These are phyloP conservation scores for Jackrogersella minutella DNA, from an alignment of 495 filamentous ascomycete species.

Conservation along the genomic window DNA sequence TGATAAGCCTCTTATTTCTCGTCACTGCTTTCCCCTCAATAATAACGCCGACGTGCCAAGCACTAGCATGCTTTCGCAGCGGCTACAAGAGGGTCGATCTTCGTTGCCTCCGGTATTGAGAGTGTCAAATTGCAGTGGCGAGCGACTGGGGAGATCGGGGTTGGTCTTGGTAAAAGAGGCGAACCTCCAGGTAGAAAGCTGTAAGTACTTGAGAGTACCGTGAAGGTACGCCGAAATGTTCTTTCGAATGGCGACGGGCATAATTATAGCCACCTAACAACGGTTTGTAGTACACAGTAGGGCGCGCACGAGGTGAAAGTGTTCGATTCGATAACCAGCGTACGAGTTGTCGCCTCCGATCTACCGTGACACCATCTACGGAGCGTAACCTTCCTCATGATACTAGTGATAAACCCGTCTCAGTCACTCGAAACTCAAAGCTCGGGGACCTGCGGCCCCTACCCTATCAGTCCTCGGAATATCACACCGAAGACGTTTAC, in stretches of 20 bases:
- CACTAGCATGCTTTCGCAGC: constrained; percentile 14
- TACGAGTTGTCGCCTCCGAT: constrained; percentile 11
- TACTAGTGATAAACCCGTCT: constrained; percentile 2
- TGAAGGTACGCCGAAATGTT: constrained; percentile 13
- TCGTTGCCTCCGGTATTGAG: constrained; percentile 13
- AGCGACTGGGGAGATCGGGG: constrained; percentile 14
- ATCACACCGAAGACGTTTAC: not conserved
- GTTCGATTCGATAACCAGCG: constrained; percentile 12
- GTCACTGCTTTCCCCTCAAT: constrained; percentile 30
- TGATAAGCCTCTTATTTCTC: constrained; percentile 25
- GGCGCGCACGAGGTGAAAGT: constrained; percentile 13
- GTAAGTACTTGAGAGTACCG: constrained; percentile 23
- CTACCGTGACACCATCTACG: constrained; percentile 4
- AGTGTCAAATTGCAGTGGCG: constrained; percentile 17
- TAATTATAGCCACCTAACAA: not conserved
- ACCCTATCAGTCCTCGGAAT: constrained; percentile 6
- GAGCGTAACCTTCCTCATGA: constrained; percentile 8
- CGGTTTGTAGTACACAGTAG: constrained; percentile 9
- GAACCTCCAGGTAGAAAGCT: not conserved
- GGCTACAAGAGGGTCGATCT: constrained; percentile 31
- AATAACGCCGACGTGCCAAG: constrained; percentile 26
- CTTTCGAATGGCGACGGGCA: not conserved
- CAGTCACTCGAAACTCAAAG: constrained; percentile 5
- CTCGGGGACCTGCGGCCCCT: not conserved
- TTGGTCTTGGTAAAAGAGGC: constrained; percentile 10